Evolutionary conservation across 2,329 filamentous ascomycete species (phyloP).

Genomic region (Cladosporium halotolerans): DNA sequence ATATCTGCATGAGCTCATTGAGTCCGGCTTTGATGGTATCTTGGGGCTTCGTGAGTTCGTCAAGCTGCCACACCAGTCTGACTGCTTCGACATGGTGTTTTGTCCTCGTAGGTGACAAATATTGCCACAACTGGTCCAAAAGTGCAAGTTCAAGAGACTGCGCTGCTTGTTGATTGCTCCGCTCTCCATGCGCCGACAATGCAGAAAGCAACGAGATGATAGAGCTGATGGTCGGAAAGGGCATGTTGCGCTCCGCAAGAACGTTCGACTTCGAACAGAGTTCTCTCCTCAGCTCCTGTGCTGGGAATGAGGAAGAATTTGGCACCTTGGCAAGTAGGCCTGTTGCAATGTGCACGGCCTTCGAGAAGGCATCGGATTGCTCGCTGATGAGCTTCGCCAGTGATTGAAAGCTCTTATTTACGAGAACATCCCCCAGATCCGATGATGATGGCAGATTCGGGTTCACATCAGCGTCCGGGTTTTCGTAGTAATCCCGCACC

Average conservation of each 20-base stretch:
- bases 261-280: not conserved
- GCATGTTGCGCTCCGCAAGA: not conserved
- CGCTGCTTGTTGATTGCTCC: not conserved
- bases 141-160: not conserved
- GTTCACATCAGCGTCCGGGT: not conserved
- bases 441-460: not conserved
- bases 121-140: slow-evolving; percentile 31
- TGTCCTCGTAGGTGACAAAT: slow-evolving; percentile 72
- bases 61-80: slow-evolving; percentile 77
- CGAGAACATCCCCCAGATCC: not conserved
- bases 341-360: not conserved
- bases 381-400: not conserved
- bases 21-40: slow-evolving; percentile 17
- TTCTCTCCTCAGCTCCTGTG: not conserved
- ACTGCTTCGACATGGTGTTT: slow-evolving; percentile 95
- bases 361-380: not conserved
- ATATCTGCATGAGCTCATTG: slow-evolving; percentile 9
- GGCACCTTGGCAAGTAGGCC: not conserved
- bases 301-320: not conserved
- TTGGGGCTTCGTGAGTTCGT: slow-evolving; percentile 35
- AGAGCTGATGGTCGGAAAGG: slow-evolving; percentile 1
- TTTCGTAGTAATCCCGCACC: not conserved
- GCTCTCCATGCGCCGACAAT: not conserved
- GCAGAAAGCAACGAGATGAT: not conserved
- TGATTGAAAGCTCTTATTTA: not conserved